Percentiles rank a stretch among this genome's conserved stretches.
Evolutionary conservation across 2,329 filamentous ascomycete genomes (phyloP).

Genomic region (Alternaria sp.): DNA sequence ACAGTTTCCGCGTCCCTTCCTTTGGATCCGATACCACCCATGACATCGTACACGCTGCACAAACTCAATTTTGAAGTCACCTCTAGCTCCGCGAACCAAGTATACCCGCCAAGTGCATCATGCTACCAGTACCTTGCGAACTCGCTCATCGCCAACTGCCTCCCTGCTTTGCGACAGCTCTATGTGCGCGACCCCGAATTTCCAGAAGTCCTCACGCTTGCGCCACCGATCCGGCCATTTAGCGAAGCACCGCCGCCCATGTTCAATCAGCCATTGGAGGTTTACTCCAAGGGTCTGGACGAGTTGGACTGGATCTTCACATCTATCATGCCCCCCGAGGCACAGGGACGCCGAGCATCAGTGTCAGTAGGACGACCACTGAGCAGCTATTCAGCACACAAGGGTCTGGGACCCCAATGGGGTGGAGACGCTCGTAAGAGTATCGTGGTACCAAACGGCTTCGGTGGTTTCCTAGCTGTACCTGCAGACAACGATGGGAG

Average conservation of each 20-base stretch:
- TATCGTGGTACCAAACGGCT: slow-evolving; percentile 73
- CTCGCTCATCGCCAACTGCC: slow-evolving; percentile 78
- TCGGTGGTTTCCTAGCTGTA: slow-evolving; percentile 72
- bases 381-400: slow-evolving; percentile 56
- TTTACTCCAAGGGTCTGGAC: slow-evolving; percentile 73
- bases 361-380: slow-evolving; percentile 55
- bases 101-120: slow-evolving; percentile 61
- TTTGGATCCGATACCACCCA: slow-evolving; percentile 65
- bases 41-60: slow-evolving; percentile 74
- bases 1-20: slow-evolving; percentile 67
- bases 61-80: slow-evolving; percentile 87
- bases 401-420: slow-evolving; percentile 64
- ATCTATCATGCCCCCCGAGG: slow-evolving; percentile 63
- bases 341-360: slow-evolving; percentile 51
- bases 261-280: slow-evolving; percentile 66
- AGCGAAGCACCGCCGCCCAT: slow-evolving; percentile 52
- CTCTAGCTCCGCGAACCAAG: slow-evolving; percentile 65
- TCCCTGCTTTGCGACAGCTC: slow-evolving; percentile 77
- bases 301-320: slow-evolving; percentile 75
- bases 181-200: slow-evolving; percentile 89
- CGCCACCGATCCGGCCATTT: slow-evolving; percentile 68
- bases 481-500: slow-evolving; percentile 54
- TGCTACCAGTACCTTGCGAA: slow-evolving; percentile 88
- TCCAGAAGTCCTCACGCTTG: slow-evolving; percentile 78
- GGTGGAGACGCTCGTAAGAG: slow-evolving; percentile 67